These are phyloP conservation scores for Nemophila menziesii DNA, from an alignment of 257 asterid species.

Conservation along the genomic window DNA sequence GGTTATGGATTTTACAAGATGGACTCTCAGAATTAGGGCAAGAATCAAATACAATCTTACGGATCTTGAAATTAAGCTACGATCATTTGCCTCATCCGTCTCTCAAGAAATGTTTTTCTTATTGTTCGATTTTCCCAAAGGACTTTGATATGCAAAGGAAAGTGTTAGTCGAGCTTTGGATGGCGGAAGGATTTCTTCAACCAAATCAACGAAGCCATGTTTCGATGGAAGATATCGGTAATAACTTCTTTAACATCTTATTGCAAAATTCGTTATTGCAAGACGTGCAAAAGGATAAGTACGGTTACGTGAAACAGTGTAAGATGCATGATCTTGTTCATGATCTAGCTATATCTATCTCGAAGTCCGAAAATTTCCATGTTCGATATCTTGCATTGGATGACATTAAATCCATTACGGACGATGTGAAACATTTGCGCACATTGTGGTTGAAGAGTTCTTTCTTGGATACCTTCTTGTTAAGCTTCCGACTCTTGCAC, in stretches of 20 bases:
- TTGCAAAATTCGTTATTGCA: conserved; percentile 19
- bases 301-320: not conserved
- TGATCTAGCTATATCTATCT: conserved; percentile 17
- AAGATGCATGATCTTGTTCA: conserved; percentile 32
- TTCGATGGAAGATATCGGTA: conserved; percentile 11
- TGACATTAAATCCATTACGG: not conserved
- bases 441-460: conserved; percentile 6
- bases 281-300: conserved; percentile 11
- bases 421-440: conserved; percentile 8
- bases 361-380: not conserved
- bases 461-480: not conserved
- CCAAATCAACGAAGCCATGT: not conserved
- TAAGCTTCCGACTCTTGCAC: conserved; percentile 6
- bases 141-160: conserved; percentile 1
- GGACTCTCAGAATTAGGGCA: not conserved
- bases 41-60: not conserved
- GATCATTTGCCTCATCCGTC: conserved; percentile 16
- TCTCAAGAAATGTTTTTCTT: conserved; percentile 26
- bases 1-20: conserved; percentile 7
- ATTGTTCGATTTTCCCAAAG: conserved; percentile 16
- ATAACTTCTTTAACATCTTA: conserved; percentile 9
- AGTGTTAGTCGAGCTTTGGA: conserved; percentile 15
- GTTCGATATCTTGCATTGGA: not conserved
- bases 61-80: conserved; percentile 20
- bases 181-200: conserved; percentile 27